These are phyloP conservation scores for Parascedosporium putredinis DNA, from an alignment of 2,329 filamentous ascomycete species.

Conservation along the genomic window DNA sequence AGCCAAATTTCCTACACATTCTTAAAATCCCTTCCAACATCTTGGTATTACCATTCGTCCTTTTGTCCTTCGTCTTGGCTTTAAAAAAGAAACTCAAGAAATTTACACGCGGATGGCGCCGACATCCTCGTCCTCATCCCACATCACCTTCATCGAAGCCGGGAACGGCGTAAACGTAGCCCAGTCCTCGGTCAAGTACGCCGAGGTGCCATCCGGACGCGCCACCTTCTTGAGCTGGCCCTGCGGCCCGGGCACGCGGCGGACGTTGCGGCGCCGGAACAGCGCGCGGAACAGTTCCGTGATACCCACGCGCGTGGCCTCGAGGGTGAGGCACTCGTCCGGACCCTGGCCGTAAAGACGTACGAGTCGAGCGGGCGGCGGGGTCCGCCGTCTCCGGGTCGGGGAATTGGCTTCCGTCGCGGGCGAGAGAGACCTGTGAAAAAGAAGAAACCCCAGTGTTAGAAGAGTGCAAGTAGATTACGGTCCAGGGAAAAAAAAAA, in stretches of 20 bases:
- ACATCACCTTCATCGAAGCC: constrained; percentile 41
- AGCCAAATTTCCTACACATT: too few species aligned
- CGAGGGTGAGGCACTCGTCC: constrained; percentile 51
- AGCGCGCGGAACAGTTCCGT: constrained; percentile 58
- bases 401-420: constrained; percentile 50
- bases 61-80: too few species aligned
- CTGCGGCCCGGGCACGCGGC: constrained; percentile 51
- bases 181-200: constrained; percentile 59
- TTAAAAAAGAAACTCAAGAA: too few species aligned
- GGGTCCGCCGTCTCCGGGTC: constrained; percentile 51
- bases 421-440: constrained; percentile 34
- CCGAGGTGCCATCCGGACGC: constrained; percentile 40
- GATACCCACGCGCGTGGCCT: constrained; percentile 50
- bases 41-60: too few species aligned
- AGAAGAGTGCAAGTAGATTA: background rate
- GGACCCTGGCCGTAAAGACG: constrained; percentile 54
- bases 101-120: too few species aligned
- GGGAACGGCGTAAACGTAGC: constrained; percentile 37
- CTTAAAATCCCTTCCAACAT: too few species aligned
- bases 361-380: constrained; percentile 54
- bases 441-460: background rate
- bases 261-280: constrained; percentile 49
- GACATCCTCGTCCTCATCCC: constrained; percentile 26
- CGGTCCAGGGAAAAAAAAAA: background rate
- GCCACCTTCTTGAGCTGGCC: constrained; percentile 58